These are phyloP conservation scores for Pichia phayaonensis DNA, from an alignment of 805 yeast genomes.

Conservation along the genomic window DNA sequence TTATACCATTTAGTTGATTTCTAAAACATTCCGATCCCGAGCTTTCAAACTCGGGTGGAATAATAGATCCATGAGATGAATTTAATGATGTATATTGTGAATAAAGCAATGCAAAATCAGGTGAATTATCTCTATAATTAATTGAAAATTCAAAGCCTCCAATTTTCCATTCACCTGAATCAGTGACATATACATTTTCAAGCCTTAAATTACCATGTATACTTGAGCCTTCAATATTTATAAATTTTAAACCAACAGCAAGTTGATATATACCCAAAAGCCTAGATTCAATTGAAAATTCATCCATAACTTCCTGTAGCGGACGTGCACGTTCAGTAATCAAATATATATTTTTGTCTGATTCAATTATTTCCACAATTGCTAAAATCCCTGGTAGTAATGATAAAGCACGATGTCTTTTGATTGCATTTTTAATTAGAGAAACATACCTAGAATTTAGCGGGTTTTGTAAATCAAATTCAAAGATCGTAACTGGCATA, in stretches of 20 bases:
- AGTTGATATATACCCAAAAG: conserved; percentile 51
- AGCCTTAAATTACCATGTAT: conserved; percentile 53
- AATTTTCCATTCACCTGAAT: conserved; percentile 73
- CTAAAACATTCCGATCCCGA: conserved; percentile 36
- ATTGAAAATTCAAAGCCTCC: conserved; percentile 73
- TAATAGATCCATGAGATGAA: conserved; percentile 16
- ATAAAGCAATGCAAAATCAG: conserved; percentile 25
- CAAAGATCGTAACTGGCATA: conserved; percentile 55
- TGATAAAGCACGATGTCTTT: conserved; percentile 46
- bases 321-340: conserved; percentile 65
- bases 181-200: conserved; percentile 56
- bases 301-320: conserved; percentile 29
- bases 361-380: conserved; percentile 56
- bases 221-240: conserved; percentile 50
- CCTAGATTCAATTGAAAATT: conserved; percentile 28
- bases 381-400: conserved; percentile 60
- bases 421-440: conserved; percentile 38
- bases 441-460: conserved; percentile 24
- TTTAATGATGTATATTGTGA: conserved; percentile 19
- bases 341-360: conserved; percentile 47
- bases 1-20: conserved; percentile 15
- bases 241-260: conserved; percentile 45
- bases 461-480: conserved; percentile 43
- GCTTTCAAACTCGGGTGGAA: conserved; percentile 47
- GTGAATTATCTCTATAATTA: conserved; percentile 33